phyloP scores from a whole-genome alignment of 805 yeast species.

The Kuraishia borneana region DNA sequence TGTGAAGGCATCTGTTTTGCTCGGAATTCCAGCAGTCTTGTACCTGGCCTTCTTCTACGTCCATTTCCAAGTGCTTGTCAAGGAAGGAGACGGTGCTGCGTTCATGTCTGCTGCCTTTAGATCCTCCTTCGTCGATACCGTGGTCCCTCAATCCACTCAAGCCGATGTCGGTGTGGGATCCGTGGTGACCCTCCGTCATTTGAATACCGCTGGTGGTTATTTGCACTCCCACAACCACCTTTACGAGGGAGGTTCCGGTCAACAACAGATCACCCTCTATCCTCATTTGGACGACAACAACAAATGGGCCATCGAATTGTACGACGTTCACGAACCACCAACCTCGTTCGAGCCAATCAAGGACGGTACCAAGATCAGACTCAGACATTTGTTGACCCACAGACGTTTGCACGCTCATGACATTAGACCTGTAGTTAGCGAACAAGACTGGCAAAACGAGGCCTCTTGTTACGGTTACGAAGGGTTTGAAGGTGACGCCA shows the following conservation, averaged over 20 bases:
- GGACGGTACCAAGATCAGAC: conserved; percentile 63
- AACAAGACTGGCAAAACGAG: conserved; percentile 78
- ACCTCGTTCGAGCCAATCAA: conserved; percentile 48
- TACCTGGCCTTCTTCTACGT: conserved; percentile 50
- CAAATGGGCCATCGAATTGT: conserved; percentile 60
- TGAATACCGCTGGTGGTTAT: conserved; percentile 68
- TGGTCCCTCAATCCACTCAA: conserved; percentile 43
- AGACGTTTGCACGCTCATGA: conserved; percentile 78
- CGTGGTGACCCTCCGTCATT: conserved; percentile 52
- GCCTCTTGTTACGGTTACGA: conserved; percentile 67
- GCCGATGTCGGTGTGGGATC: conserved; percentile 73
- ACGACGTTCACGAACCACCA: conserved; percentile 46
- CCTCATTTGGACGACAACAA: conserved; percentile 72
- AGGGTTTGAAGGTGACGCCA: conserved; percentile 73
- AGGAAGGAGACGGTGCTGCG: conserved; percentile 63
- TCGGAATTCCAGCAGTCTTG: conserved; percentile 47
- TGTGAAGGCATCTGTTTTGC: conserved; percentile 38
- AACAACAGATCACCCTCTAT: conserved; percentile 73
- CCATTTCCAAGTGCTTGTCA: conserved; percentile 46
- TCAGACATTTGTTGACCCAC: conserved; percentile 44
- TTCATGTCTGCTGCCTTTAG: conserved; percentile 40
- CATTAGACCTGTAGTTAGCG: conserved; percentile 67
- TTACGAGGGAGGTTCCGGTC: conserved; percentile 73
- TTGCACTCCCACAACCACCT: conserved; percentile 68
- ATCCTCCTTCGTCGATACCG: conserved; percentile 46